Conservation (phyloP, 495 filamentous ascomycete genomes). For the Aspergillus hancockii region DNA sequence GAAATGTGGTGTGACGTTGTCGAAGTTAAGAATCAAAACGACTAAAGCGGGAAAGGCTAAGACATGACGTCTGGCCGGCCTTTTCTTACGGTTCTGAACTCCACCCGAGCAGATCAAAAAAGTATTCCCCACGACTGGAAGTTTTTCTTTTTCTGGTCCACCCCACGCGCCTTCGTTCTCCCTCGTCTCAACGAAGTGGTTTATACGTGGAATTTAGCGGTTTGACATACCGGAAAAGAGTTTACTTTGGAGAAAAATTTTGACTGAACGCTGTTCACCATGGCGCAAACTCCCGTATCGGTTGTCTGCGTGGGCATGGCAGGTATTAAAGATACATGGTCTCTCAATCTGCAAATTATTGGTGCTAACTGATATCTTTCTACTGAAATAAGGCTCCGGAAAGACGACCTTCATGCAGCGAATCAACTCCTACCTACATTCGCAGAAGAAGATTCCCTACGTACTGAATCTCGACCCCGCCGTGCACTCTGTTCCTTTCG, state of each 20-base stretch:
- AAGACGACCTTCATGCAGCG: slow-evolving; percentile 99
- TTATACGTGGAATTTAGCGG: neutral
- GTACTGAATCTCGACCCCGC: slow-evolving; percentile 97
- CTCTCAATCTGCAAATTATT: neutral
- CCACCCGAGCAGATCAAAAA: slow-evolving; percentile 32
- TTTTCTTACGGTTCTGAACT: slow-evolving; percentile 20
- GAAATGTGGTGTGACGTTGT: neutral
- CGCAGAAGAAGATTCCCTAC: slow-evolving; percentile 74
- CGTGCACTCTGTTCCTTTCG: slow-evolving; percentile 93
- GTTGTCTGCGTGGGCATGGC: slow-evolving; percentile 98
- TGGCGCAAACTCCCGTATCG: slow-evolving; percentile 60
- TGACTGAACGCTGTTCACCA: slow-evolving; percentile 22
- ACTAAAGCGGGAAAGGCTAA: slow-evolving; percentile 27
- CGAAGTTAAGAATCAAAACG: slow-evolving; percentile 9
- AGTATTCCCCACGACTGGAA: slow-evolving; percentile 28
- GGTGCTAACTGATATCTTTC: slow-evolving; percentile 6
- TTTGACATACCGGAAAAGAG: neutral
- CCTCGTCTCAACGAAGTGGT: neutral
- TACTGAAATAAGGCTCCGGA: slow-evolving; percentile 67
- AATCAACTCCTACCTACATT: slow-evolving; percentile 87
- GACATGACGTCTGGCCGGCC: slow-evolving; percentile 41
- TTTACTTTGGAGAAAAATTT: neutral
- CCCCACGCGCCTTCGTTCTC: neutral
- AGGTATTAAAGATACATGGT: slow-evolving; percentile 41
- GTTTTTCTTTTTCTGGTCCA: slow-evolving; percentile 26